These are phyloP conservation scores for Talaromyces piceae DNA, from an alignment of 2,329 filamentous ascomycete genomes.

Conservation along the genomic window DNA sequence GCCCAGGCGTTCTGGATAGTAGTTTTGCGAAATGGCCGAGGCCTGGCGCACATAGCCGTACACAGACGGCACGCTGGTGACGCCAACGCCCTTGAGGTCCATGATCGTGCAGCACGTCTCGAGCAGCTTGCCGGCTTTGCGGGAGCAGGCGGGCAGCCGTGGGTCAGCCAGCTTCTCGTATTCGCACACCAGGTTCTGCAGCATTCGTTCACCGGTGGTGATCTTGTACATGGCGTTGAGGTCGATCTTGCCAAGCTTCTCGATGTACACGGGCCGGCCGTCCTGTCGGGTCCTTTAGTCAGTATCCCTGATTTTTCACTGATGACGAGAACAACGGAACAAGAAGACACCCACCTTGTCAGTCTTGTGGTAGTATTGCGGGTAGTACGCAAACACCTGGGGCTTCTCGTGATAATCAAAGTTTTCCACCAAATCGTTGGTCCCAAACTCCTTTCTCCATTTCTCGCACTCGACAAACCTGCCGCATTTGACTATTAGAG, in stretches of 20 bases:
- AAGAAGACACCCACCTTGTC: constrained; percentile 39
- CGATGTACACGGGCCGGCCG: constrained; percentile 93
- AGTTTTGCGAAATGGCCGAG: constrained; percentile 90
- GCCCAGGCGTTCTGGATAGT: constrained; percentile 95
- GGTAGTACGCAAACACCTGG: constrained; percentile 83
- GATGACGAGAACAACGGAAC: not conserved
- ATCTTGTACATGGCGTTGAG: constrained; percentile 85
- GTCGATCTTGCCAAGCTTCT: constrained; percentile 90
- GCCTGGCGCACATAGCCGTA: constrained; percentile 82
- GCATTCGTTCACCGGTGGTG: constrained; percentile 86
- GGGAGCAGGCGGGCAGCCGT: constrained; percentile 87
- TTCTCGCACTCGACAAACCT: constrained; percentile 89
- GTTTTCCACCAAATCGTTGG: constrained; percentile 69
- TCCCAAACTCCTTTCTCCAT: constrained; percentile 81
- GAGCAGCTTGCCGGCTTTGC: constrained; percentile 79
- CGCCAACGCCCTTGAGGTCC: constrained; percentile 90
- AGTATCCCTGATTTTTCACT: not conserved
- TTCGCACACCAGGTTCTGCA: constrained; percentile 91
- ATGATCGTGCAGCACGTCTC: constrained; percentile 99
- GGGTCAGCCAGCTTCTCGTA: constrained; percentile 96
- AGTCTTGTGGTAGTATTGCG: constrained; percentile 94
- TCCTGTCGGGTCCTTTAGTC: constrained; percentile 51
- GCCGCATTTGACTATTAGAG: constrained; percentile 15
- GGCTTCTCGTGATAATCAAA: constrained; percentile 86
- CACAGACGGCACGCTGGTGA: constrained; percentile 72